phyloP scores from a whole-genome alignment of 768 basidiomycete species.

The Crassisporium funariophilum region DNA sequence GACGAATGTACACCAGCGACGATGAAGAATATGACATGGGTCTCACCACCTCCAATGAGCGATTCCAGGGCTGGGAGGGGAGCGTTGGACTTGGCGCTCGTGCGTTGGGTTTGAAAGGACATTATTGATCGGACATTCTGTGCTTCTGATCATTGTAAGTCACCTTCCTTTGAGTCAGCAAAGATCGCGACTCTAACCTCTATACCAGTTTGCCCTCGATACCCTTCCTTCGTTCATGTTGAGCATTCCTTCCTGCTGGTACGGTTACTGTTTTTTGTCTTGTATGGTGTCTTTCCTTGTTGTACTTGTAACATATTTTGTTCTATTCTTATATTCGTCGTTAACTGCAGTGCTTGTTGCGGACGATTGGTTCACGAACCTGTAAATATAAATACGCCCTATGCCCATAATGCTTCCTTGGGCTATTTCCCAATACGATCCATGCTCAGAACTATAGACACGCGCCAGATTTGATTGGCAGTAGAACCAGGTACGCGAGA shows the following conservation, averaged over 20 bases:
- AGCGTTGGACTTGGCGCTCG: constrained; percentile 79
- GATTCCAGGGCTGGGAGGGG: constrained; percentile 83
- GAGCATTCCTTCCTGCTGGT: constrained; percentile 4
- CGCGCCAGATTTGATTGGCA: too few species aligned
- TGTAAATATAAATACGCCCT: constrained; percentile 7
- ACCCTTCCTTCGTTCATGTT: constrained; percentile 10
- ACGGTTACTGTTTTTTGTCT: constrained; percentile 1
- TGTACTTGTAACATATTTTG: constrained; percentile 16
- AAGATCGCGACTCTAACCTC: constrained; percentile 13
- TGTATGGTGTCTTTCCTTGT: constrained; percentile 1
- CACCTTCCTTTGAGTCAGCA: background rate
- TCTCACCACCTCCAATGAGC: constrained; percentile 34
- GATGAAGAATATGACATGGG: constrained; percentile 41
- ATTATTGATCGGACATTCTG: constrained; percentile 8
- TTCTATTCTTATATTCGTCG: constrained; percentile 2
- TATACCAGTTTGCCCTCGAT: constrained; percentile 18
- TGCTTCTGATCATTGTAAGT: constrained; percentile 15
- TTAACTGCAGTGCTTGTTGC: background rate
- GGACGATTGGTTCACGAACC: constrained; percentile 8
- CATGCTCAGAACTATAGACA: too few species aligned
- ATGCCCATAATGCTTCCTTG: constrained; percentile 1
- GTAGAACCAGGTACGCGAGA: too few species aligned
- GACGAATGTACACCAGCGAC: constrained; percentile 51
- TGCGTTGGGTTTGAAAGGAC: constrained; percentile 66
- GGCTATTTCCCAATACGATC: too few species aligned